phyloP scores from a whole-genome alignment of 2,329 filamentous ascomycete genomes.

The Pseudogymnoascus sp. region DNA sequence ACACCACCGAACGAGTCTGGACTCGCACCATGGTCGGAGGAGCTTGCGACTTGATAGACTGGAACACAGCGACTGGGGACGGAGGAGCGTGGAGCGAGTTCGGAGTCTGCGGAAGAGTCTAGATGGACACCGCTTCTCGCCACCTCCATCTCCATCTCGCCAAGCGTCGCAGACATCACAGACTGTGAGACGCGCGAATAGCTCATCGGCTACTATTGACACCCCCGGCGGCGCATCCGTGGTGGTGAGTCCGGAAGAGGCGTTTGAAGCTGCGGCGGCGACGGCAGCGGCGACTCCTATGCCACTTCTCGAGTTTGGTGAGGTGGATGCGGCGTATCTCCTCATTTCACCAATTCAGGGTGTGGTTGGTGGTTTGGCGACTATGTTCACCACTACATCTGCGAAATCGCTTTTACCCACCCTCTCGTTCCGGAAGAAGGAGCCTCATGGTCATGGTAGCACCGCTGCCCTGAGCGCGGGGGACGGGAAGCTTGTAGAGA shows the following conservation, averaged over 20 bases:
- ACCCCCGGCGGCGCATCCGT: constrained; percentile 10
- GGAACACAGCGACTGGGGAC: constrained; percentile 23
- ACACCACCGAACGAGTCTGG: constrained; percentile 29
- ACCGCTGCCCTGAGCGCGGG: constrained; percentile 18
- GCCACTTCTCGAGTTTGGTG: constrained; percentile 14
- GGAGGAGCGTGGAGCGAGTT: constrained; percentile 33
- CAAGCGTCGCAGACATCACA: constrained; percentile 20
- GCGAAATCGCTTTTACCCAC: constrained; percentile 23
- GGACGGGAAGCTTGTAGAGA: constrained; percentile 47
- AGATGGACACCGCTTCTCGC: constrained; percentile 14
- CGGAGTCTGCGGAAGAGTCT: constrained; percentile 22
- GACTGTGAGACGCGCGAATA: constrained; percentile 27
- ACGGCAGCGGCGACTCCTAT: constrained; percentile 4
- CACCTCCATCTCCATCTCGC: constrained; percentile 16
- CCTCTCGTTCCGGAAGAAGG: neutral
- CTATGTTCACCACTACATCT: constrained; percentile 32
- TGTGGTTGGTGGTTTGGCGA: constrained; percentile 50
- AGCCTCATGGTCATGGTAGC: constrained; percentile 24
- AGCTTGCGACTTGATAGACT: neutral
- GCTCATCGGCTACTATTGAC: constrained; percentile 11
- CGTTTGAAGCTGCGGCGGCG: neutral
- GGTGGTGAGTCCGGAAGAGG: constrained; percentile 5
- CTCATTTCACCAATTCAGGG: constrained; percentile 61
- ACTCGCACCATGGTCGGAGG: constrained; percentile 20
- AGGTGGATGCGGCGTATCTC: constrained; percentile 44